Conservation (phyloP, 2,329 filamentous ascomycete genomes). For the Diaporthe vaccinii region DNA sequence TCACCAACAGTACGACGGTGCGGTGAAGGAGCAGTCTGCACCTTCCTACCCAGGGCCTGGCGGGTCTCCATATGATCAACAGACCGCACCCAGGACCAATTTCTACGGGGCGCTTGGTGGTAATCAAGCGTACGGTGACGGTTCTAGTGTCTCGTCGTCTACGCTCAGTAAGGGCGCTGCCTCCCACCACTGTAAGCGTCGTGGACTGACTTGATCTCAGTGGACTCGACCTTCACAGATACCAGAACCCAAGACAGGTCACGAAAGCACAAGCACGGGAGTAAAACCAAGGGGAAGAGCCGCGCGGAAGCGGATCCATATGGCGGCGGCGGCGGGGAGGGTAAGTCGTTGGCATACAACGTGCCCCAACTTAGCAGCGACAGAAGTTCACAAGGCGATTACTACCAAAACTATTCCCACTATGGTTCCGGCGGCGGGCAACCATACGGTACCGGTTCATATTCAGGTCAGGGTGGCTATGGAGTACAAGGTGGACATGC, state of each 20-base stretch:
- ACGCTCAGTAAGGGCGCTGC: conserved; percentile 1
- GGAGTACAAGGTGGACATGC: not conserved
- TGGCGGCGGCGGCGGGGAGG: not conserved
- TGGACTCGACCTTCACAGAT: not conserved
- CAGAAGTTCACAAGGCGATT: not conserved
- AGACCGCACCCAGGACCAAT: not conserved
- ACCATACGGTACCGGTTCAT: not conserved
- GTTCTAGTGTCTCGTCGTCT: not conserved
- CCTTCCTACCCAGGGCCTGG: not conserved
- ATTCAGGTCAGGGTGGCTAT: not conserved
- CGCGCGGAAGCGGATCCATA: conserved; percentile 11
- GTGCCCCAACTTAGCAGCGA: not conserved
- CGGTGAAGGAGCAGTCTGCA: not conserved
- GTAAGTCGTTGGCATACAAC: not conserved
- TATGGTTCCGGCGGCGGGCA: not conserved
- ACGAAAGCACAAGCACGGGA: conserved; percentile 26
- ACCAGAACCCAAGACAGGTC: not conserved
- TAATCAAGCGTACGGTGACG: conserved; percentile 4
- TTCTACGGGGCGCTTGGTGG: conserved; percentile 8
- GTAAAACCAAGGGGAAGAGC: conserved; percentile 23
- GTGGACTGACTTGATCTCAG: not conserved
- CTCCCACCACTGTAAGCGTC: not conserved
- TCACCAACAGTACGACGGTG: conserved; percentile 12
- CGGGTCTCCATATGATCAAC: not conserved
- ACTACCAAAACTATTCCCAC: conserved; percentile 2